Evolutionary conservation across 1,284 basidiomycete genomes (phyloP).

Genomic region (Puccinia horiana): DNA sequence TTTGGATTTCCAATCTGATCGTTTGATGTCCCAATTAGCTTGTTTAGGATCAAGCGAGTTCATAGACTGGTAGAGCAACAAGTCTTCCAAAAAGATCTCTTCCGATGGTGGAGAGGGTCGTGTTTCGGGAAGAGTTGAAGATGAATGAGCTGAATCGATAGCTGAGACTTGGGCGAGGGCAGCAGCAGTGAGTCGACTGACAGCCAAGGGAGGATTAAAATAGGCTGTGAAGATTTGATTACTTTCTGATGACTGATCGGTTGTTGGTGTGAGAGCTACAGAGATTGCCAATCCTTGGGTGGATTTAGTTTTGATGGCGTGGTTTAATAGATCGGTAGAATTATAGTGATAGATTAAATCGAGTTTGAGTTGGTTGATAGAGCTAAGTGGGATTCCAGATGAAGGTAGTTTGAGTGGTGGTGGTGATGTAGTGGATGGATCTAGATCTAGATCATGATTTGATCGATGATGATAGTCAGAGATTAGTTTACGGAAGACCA

Average conservation of each 20-base stretch:
- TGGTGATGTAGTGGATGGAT: background rate
- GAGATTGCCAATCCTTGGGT: constrained; percentile 8
- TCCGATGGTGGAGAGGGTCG: background rate
- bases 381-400: constrained; percentile 38
- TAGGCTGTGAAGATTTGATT: constrained; percentile 17
- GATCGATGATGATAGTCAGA: constrained; percentile 3
- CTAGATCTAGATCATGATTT: background rate
- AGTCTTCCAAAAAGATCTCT: background rate
- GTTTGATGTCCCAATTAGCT: background rate
- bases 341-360: constrained; percentile 29
- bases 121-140: background rate
- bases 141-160: background rate
- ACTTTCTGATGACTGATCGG: background rate
- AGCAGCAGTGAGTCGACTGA: constrained; percentile 18
- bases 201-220: constrained; percentile 32
- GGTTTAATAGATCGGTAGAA: background rate
- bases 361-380: constrained; percentile 9
- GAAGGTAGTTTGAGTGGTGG: background rate
- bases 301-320: background rate
- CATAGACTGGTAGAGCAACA: constrained; percentile 2
- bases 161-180: background rate
- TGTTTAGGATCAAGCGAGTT: background rate
- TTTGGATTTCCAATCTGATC: background rate
- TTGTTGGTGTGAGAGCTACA: constrained; percentile 7
- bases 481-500: constrained; percentile 19